Evolutionary conservation across 78 protist genomes (phyloP).

Genomic region (Mantamonas sphyraenae): DNA sequence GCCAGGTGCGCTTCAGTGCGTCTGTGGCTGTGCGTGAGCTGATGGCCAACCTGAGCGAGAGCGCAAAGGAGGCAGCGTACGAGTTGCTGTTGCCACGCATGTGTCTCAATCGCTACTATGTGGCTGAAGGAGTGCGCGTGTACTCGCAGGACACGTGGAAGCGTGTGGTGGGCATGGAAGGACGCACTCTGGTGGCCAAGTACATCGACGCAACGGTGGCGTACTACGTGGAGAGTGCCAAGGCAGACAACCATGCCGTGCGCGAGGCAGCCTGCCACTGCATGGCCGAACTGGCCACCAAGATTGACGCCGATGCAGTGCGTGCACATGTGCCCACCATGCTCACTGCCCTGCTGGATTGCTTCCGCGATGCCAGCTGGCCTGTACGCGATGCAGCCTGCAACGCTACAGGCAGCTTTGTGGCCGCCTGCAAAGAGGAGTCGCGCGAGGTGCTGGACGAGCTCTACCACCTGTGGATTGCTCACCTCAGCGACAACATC

Average conservation of each 20-base stretch:
- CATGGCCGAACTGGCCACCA: conserved; percentile 32
- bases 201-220: conserved; percentile 1
- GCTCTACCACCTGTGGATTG: background rate
- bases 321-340: conserved; percentile 1
- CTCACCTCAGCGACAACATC: conserved; percentile 18
- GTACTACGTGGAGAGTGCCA: conserved; percentile 4
- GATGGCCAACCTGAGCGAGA: background rate
- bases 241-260: conserved; percentile 42
- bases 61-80: too few relatives aligned
- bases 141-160: conserved; percentile 11
- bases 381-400: conserved; percentile 40
- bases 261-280: conserved; percentile 46
- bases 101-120: conserved; percentile 41
- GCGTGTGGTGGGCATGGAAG: background rate
- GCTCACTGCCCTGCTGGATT: background rate
- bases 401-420: background rate
- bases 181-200: conserved; percentile 3
- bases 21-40: conserved; percentile 6
- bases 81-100: conserved; percentile 18
- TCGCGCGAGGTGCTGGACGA: background rate
- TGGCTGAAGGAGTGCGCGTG: conserved; percentile 22
- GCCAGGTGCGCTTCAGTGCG: conserved; percentile 22
- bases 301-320: conserved; percentile 14
- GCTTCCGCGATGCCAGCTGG: conserved; percentile 25
- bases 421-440: background rate